Conservation (phyloP, 2,329 filamentous ascomycete species). For the Gaeumannomyces tritici region DNA sequence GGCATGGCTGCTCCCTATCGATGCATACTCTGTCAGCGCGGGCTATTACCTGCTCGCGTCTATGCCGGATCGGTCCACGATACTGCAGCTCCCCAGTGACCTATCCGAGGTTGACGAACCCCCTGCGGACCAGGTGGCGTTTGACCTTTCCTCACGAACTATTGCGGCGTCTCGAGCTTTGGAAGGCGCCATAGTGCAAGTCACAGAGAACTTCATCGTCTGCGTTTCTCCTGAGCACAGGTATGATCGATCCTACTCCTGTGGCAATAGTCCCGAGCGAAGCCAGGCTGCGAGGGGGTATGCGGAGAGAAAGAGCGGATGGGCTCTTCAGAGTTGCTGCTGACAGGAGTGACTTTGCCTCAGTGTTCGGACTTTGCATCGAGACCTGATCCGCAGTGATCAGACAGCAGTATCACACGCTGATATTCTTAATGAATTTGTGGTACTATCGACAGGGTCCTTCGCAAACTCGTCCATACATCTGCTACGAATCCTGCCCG, state of each 20-base stretch:
- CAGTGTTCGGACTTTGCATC: not conserved
- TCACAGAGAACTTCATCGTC: slow-evolving; percentile 39
- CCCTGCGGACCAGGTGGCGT: slow-evolving; percentile 27
- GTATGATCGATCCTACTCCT: not conserved
- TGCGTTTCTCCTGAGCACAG: slow-evolving; percentile 1
- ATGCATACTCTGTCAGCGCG: slow-evolving; percentile 11
- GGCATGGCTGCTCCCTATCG: slow-evolving; percentile 40
- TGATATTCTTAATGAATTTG: slow-evolving; percentile 22
- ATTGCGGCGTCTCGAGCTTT: slow-evolving; percentile 31
- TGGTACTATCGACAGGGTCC: slow-evolving; percentile 33
- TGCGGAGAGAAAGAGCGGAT: not conserved
- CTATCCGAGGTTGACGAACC: slow-evolving; percentile 34
- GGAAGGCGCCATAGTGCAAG: slow-evolving; percentile 35
- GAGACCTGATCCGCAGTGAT: not conserved
- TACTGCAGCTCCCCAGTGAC: slow-evolving; percentile 39
- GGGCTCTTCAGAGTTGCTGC: not conserved
- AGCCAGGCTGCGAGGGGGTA: not conserved
- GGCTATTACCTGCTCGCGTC: slow-evolving; percentile 35
- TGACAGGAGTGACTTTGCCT: not conserved
- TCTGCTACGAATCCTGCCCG: slow-evolving; percentile 22
- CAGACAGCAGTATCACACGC: slow-evolving; percentile 29
- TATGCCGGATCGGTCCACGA: slow-evolving; percentile 35
- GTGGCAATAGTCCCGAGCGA: not conserved
- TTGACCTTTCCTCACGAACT: slow-evolving; percentile 45
- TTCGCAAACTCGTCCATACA: slow-evolving; percentile 27